Base-by-base conservation (phyloP, 345 rosid species). In the Acer negundo region DNA sequence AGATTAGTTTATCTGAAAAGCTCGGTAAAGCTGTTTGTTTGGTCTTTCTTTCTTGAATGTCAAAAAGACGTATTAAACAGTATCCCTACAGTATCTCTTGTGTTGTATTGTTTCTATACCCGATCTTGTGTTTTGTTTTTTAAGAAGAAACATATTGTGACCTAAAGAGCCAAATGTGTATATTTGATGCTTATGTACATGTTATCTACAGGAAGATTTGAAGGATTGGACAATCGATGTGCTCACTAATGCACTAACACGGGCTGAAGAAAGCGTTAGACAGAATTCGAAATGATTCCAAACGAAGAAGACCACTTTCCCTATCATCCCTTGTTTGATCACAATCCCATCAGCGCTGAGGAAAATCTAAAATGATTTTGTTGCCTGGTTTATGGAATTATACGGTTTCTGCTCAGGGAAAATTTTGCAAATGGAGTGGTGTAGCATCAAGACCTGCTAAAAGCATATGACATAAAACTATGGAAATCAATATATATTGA, bases 211-310 rank as follows among this genome's bases (percentile, higher is more conserved):
- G 97, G 94, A 86, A 66, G 99, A 92, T 84, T 66, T 91, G 81
- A 92, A 88, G 86, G 94, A 91, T 82, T 94, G 97, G 98, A 85
- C 94, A 2, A 91, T 89, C n/a, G 99, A 96, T 77, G 92, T 96
- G 83, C 82, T 96, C 51, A 85, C 97, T 16, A 85, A 91, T 82
- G 99, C 91, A 16, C 59, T 92, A 16, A 85, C 94, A 8, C 90
- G 97, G 62, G 91, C 82, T 0, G 97, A 95, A 90, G 96, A 92
- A 85, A 85, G 79, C 40, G 90, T 82, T 67, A 87, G 83, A 51
- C 86, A 67, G 16, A 40, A 78, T 58, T 80, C 88, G 31, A 80
- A 78, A 70, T 85, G 79, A 80, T 78, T 71, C 26, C 61, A 61
- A 62, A 12, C 7, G 4, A 42, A 58, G 26, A 75, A 47, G 17